Base-by-base conservation (phyloP, 2,329 filamentous ascomycete genomes). In the Scolecobasidium constrictum region DNA sequence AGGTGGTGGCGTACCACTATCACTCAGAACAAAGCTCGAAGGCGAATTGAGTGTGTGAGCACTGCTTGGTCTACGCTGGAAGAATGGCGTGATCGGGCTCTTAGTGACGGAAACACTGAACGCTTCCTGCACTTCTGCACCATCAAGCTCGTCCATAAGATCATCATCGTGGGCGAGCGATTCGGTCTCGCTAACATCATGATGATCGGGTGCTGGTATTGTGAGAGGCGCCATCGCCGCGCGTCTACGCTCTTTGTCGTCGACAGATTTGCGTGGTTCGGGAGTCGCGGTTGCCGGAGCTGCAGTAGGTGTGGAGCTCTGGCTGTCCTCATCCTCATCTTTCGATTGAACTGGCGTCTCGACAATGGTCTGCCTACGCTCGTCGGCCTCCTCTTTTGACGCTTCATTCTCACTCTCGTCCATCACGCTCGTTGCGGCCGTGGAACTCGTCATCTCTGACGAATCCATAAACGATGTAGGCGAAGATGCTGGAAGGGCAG, bases 111-210 rank as follows among this genome's bases (percentile, higher is more conserved):
- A 73, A 49, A 93, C 77, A 2, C 85, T 81, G 56, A 81, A 82
- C n/a, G 86, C 86, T 63, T 94, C 78, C 56, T 92, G 75, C 15
- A 94, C 67, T 2, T 82, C 87, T 20, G 86, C 87, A 43, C 77
- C 83, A 52, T 86, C 83, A 43, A 94, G 65, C 62, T 94, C 87
- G 45, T 93, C 83, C 75, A 93, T 83, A 48, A 88, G 75, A 13
- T 78, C 81, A 55, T 92, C 85, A 54, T 92, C 85, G 57, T 90
- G 84, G n/a, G 83, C 80, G 34, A 71, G 67, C 16, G 60, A 53
- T 41, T 66, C 61, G 7, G 59, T 28, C 17, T 46, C 44, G 34
- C 22, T 42, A 19, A 15, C 13, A 21, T 34, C 19, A 7, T 15
- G 22, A 7, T 15, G 22, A 7, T 34, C 26, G 2, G 28, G 22